Evolutionary conservation across 306 rosid species (phyloP).

Genomic region (Quercus mongolica): DNA sequence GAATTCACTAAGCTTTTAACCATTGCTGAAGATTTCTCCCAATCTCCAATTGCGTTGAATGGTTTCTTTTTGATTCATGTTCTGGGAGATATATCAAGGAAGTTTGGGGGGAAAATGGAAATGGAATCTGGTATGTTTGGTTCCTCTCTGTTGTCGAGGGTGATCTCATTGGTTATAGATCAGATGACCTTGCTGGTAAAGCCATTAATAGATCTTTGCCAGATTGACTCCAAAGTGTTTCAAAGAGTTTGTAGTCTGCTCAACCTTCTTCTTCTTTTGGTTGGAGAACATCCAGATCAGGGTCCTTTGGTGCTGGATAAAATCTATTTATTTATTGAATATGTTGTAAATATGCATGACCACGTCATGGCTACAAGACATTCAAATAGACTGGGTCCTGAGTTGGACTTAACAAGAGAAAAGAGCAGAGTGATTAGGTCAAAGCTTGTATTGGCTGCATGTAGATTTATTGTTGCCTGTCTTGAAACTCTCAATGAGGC

Average conservation of each 20-base stretch:
- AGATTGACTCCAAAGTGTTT: constrained; percentile 24
- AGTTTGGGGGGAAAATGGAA: constrained; percentile 11
- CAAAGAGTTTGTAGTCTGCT: constrained; percentile 28
- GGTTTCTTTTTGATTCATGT: constrained; percentile 27
- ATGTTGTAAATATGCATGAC: constrained; percentile 22
- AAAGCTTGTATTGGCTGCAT: constrained; percentile 32
- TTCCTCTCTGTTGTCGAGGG: constrained; percentile 34
- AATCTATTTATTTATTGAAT: constrained; percentile 23
- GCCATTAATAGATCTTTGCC: constrained; percentile 25
- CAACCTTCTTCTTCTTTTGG: constrained; percentile 38
- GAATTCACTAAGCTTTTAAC: constrained; percentile 34
- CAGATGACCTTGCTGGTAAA: constrained; percentile 35
- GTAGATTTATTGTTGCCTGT: constrained; percentile 40
- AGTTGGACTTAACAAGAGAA: constrained; percentile 15
- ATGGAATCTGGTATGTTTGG: constrained; percentile 14
- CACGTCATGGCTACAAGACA: constrained; percentile 8
- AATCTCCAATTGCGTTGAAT: constrained; percentile 25
- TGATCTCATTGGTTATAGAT: constrained; percentile 41
- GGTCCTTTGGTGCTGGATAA: constrained; percentile 40
- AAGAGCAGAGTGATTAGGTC: constrained; percentile 12
- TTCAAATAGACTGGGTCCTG: neutral
- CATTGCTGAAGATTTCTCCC: constrained; percentile 28
- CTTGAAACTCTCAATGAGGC: constrained; percentile 42
- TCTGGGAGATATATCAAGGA: constrained; percentile 41
- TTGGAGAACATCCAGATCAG: constrained; percentile 30